Percentiles rank a stretch among this genome's conserved stretches.
Evolutionary conservation across 2,329 filamentous ascomycete species (phyloP).

Genomic region (Colletotrichum magnum): DNA sequence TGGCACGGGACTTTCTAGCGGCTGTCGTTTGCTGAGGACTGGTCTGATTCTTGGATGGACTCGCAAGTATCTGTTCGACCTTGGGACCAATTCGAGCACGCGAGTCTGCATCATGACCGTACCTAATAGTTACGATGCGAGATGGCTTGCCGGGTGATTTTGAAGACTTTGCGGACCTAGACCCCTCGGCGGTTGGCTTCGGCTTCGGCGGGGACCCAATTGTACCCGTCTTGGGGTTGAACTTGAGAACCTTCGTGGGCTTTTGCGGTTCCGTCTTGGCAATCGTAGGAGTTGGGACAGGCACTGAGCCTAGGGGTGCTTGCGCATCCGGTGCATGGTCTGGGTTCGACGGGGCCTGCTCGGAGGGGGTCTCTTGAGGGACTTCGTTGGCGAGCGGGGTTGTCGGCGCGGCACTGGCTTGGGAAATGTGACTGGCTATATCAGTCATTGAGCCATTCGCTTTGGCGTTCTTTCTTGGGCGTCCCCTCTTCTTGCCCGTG

Average conservation of each 20-base stretch:
- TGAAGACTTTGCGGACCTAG: constrained; percentile 23
- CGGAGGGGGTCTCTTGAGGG: constrained; percentile 1
- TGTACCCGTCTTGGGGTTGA: constrained; percentile 74
- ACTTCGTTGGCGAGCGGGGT: constrained; percentile 11
- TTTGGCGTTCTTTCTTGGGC: constrained; percentile 46
- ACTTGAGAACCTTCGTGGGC: constrained; percentile 60
- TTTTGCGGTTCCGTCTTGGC: constrained; percentile 42
- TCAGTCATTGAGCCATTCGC: constrained; percentile 29
- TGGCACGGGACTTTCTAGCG: constrained; percentile 45
- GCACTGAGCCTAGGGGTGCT: neutral
- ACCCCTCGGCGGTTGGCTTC: constrained; percentile 54
- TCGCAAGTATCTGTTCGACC: constrained; percentile 74
- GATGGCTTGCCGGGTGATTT: constrained; percentile 25
- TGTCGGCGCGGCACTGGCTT: neutral
- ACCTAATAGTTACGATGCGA: constrained; percentile 30
- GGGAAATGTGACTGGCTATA: constrained; percentile 46
- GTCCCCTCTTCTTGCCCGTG: constrained; percentile 41
- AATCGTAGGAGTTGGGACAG: neutral
- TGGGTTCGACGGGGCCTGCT: neutral
- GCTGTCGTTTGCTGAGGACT: constrained; percentile 46
- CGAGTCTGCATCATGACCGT: constrained; percentile 53
- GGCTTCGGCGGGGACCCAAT: constrained; percentile 72
- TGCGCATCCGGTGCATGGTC: neutral
- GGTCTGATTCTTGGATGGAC: constrained; percentile 28
- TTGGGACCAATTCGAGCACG: constrained; percentile 67